These are phyloP conservation scores for Lecanicillium sp. DNA, from an alignment of 2,329 filamentous ascomycete genomes.

Conservation along the genomic window DNA sequence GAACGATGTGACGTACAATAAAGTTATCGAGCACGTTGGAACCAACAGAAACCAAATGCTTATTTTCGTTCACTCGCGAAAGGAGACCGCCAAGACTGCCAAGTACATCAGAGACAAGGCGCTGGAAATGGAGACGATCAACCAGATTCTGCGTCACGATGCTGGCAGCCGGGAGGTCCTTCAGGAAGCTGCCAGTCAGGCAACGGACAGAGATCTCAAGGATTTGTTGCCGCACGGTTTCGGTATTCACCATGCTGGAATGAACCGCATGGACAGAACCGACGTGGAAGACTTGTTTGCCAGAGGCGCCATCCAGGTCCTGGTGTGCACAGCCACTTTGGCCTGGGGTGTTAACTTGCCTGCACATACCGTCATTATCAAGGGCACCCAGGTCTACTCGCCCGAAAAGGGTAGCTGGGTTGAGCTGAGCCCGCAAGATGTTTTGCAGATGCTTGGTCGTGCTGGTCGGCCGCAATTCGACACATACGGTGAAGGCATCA, in stretches of 20 bases:
- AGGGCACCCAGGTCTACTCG: constrained; percentile 95
- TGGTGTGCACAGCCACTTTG: constrained; percentile 95
- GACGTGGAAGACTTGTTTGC: constrained; percentile 93
- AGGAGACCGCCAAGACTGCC: constrained; percentile 96
- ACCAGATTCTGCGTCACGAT: constrained; percentile 88
- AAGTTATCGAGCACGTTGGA: constrained; percentile 93
- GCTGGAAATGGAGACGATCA: constrained; percentile 93
- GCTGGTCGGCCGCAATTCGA: constrained; percentile 95
- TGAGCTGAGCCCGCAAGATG: constrained; percentile 92
- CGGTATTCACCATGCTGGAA: constrained; percentile 96
- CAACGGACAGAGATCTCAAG: constrained; percentile 82
- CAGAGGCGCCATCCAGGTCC: constrained; percentile 84
- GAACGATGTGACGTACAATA: constrained; percentile 98
- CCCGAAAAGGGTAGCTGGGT: constrained; percentile 99
- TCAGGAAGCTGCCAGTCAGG: constrained; percentile 72
- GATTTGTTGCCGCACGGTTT: constrained; percentile 94
- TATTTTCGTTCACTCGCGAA: constrained; percentile 96
- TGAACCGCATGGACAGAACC: constrained; percentile 90
- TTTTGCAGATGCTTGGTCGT: constrained; percentile 96
- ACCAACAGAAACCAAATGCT: constrained; percentile 94
- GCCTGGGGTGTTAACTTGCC: constrained; percentile 99
- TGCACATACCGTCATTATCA: constrained; percentile 97
- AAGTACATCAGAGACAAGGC: constrained; percentile 95
- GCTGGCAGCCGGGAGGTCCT: constrained; percentile 85
- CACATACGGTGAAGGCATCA: constrained; percentile 96